phyloP scores from a whole-genome alignment of 2,329 filamentous ascomycete genomes.

The Alternaria longipes region DNA sequence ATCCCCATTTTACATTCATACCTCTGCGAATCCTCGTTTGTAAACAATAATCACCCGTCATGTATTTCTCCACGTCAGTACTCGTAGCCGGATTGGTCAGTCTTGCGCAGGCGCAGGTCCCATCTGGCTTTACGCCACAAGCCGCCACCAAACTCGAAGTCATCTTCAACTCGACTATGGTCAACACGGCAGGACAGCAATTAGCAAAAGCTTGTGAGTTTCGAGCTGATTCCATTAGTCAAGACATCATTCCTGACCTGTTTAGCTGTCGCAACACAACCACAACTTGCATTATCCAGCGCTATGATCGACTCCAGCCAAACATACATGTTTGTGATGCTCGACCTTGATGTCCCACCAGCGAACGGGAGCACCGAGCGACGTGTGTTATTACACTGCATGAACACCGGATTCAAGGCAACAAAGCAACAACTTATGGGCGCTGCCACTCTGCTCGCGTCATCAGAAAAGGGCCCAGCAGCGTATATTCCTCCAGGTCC shows the following conservation, averaged over 20 bases:
- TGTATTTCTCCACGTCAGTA: slow-evolving; percentile 39
- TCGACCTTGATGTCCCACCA: slow-evolving; percentile 48
- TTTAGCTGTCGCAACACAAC: slow-evolving; percentile 38
- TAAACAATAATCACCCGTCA: slow-evolving; percentile 10
- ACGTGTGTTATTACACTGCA: slow-evolving; percentile 44
- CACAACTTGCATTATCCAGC: slow-evolving; percentile 39
- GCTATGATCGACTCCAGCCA: slow-evolving; percentile 23
- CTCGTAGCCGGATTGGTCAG: slow-evolving; percentile 33
- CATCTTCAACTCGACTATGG: slow-evolving; percentile 43
- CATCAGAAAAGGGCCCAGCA: slow-evolving; percentile 41
- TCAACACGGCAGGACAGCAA: slow-evolving; percentile 39
- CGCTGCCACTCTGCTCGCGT: slow-evolving; percentile 36
- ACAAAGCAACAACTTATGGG: slow-evolving; percentile 38
- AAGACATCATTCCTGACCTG: slow-evolving; percentile 12
- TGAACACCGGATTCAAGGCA: slow-evolving; percentile 47
- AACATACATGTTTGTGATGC: slow-evolving; percentile 49
- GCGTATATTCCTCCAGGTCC: slow-evolving; percentile 45
- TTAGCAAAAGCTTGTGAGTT: slow-evolving; percentile 42
- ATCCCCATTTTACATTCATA: neutral
- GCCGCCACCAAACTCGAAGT: slow-evolving; percentile 42
- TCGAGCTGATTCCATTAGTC: neutral
- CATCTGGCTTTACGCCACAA: slow-evolving; percentile 41
- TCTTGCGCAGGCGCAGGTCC: slow-evolving; percentile 45
- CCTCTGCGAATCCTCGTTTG: neutral
- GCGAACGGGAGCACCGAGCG: slow-evolving; percentile 33